These are phyloP conservation scores for Fusarium illudens DNA, from an alignment of 2,329 filamentous ascomycete species.

Conservation along the genomic window DNA sequence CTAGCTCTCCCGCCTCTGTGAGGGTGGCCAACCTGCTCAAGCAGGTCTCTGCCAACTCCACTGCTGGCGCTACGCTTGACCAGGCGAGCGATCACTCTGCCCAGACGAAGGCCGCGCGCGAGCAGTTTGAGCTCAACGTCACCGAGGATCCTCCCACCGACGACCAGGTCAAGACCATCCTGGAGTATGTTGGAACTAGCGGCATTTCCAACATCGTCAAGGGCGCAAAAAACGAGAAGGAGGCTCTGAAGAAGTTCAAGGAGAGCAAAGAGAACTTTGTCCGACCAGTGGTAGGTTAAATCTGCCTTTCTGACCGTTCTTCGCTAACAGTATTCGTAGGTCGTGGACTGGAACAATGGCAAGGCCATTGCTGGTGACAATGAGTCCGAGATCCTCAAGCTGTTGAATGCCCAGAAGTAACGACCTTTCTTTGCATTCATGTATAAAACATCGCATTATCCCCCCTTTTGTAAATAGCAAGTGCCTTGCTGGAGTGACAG, in stretches of 20 bases:
- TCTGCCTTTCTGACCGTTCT: neutral
- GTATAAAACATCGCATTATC: slow-evolving; percentile 26
- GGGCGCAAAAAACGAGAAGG: slow-evolving; percentile 76
- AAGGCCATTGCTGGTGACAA: slow-evolving; percentile 79
- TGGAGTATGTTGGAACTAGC: slow-evolving; percentile 78
- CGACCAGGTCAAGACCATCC: slow-evolving; percentile 83
- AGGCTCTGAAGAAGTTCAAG: slow-evolving; percentile 83
- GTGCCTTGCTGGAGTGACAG: neutral
- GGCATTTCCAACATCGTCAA: slow-evolving; percentile 71
- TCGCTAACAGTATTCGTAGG: slow-evolving; percentile 43
- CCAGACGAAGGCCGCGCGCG: slow-evolving; percentile 63
- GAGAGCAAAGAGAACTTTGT: slow-evolving; percentile 74
- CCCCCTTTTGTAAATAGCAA: slow-evolving; percentile 28
- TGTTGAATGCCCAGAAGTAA: slow-evolving; percentile 68
- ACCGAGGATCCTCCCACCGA: slow-evolving; percentile 81
- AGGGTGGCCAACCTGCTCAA: slow-evolving; percentile 81
- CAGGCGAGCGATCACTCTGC: slow-evolving; percentile 77
- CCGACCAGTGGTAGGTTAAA: slow-evolving; percentile 73
- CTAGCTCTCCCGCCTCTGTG: slow-evolving; percentile 74
- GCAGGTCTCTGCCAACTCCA: slow-evolving; percentile 76
- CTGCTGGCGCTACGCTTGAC: slow-evolving; percentile 74
- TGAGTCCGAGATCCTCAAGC: slow-evolving; percentile 87
- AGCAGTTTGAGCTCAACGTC: slow-evolving; percentile 86
- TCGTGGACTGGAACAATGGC: slow-evolving; percentile 95
- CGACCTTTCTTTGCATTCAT: slow-evolving; percentile 11